Evolutionary conservation across 2,329 filamentous ascomycete genomes (phyloP), one percentile per base, ranked within the genome.

Genomic region (Fusarium secorum): DNA sequence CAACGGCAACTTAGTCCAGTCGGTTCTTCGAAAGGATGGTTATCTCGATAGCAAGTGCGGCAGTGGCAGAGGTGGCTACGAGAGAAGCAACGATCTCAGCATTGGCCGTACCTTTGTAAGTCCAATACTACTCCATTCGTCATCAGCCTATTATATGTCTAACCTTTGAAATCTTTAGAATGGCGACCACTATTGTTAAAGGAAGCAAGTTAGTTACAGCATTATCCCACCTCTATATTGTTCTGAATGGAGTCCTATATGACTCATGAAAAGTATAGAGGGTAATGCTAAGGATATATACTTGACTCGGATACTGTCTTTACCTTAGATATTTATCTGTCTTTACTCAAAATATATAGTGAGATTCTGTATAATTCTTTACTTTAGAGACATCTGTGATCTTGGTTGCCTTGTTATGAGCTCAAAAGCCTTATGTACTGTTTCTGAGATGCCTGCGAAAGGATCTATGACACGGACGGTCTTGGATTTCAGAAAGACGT

Each of bases 321-420:
- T 45, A 28, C 18, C 42, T 45, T 1, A 11, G 0, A 8, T 18
- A 4, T 4, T 8, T 24, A 0, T 42, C 39, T 24, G 22, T 42
- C 39, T 24, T 17, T 42, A 4, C 22, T 9, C 11, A 7, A 11
- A 2, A 7, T 24, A 0, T 7, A n/a, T n/a, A n/a, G n/a, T 8
- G 4, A 24, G 7, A 24, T 3, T 11, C 0, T 18, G 5, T 3
- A 18, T 5, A 11, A 0, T 5, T 42, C 0, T 8, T 24, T 11
- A 7, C 15, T 42, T 24, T 0, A 0, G 4, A 41, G 0, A 11
- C 0, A 24, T 24, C 18, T 42, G 22, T 5, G 10, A 6, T 24
- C 0, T 11, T 14, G n/a, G n/a, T n/a, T n/a, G n/a, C n/a, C n/a
- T n/a, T n/a, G n/a, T n/a, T n/a, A n/a, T n/a, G n/a, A n/a, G n/a